A percentile compares a stretch with the other conserved stretches of the same genome.
These are phyloP conservation scores for Colletotrichum sp. DNA, from an alignment of 2,329 filamentous ascomycete genomes.

Conservation along the genomic window DNA sequence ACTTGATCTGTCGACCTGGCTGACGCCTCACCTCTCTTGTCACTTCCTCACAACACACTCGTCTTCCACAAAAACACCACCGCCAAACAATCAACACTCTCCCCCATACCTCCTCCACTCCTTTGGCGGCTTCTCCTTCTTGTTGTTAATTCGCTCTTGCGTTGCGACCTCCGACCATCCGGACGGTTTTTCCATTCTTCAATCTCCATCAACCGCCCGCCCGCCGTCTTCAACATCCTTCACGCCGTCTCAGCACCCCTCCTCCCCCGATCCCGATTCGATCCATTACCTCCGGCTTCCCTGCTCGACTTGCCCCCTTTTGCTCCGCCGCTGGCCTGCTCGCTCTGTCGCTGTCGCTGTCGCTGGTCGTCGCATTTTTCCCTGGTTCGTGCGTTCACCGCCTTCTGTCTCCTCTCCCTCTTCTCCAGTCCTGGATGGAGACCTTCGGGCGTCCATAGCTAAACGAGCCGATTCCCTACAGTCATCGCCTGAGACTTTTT, in stretches of 20 bases:
- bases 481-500: constrained; percentile 18
- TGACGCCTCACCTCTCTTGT: constrained; percentile 11
- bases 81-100: background rate
- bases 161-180: background rate
- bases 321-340: constrained; percentile 7
- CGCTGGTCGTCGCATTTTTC: constrained; percentile 19
- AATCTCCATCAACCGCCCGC: background rate
- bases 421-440: constrained; percentile 19
- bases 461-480: constrained; percentile 20
- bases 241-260: background rate
- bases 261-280: background rate
- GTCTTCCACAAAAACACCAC: background rate
- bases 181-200: background rate
- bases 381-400: constrained; percentile 21
- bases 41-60: background rate
- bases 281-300: constrained; percentile 19
- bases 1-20: constrained; percentile 4
- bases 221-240: background rate
- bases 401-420: constrained; percentile 17
- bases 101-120: background rate
- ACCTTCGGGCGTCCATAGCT: constrained; percentile 14
- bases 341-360: background rate
- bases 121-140: constrained; percentile 16
- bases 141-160: constrained; percentile 4
- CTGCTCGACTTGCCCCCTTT: constrained; percentile 4